These are phyloP conservation scores for Trichomonascaceae sp. DNA, from an alignment of 1,139 yeast species.

Conservation along the genomic window DNA sequence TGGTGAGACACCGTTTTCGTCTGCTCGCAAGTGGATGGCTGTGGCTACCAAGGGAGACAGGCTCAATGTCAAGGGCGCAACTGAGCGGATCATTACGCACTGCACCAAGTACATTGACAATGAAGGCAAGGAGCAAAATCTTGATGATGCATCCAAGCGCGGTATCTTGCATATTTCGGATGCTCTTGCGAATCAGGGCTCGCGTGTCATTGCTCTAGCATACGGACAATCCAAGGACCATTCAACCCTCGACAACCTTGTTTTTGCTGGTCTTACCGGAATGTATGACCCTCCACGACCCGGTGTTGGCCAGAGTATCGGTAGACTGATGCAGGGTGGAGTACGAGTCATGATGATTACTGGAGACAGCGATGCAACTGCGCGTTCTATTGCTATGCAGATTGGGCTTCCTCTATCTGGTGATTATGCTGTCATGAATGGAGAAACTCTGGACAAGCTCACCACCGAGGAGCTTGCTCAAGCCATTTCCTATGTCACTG, in stretches of 20 bases:
- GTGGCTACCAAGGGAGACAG: conserved; percentile 44
- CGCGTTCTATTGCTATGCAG: conserved; percentile 75
- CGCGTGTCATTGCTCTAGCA: conserved; percentile 78
- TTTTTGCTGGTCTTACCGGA: conserved; percentile 76
- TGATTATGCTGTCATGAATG: conserved; percentile 58
- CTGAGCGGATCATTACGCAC: conserved; percentile 54
- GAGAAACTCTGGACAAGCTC: conserved; percentile 66
- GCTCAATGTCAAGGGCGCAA: conserved; percentile 79
- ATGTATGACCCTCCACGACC: conserved; percentile 97
- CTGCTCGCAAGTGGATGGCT: conserved; percentile 82
- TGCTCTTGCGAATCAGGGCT: conserved; percentile 64
- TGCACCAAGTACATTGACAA: conserved; percentile 49
- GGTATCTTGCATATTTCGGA: conserved; percentile 44
- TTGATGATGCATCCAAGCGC: conserved; percentile 35
- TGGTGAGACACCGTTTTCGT: conserved; percentile 74
- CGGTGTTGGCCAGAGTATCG: conserved; percentile 59
- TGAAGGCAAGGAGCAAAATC: conserved; percentile 37
- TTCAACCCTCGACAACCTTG: conserved; percentile 37
- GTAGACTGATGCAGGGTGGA: conserved; percentile 72
- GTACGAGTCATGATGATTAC: conserved; percentile 96
- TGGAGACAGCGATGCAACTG: conserved; percentile 93
- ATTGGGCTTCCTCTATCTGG: conserved; percentile 75
- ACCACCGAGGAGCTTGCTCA: conserved; percentile 55
- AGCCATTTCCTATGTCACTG: conserved; percentile 69
- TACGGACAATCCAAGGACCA: conserved; percentile 28